Percentiles rank a stretch among this genome's conserved stretches.
Conservation (phyloP, 2,329 filamentous ascomycete genomes). For the Podosphaera fusca region DNA sequence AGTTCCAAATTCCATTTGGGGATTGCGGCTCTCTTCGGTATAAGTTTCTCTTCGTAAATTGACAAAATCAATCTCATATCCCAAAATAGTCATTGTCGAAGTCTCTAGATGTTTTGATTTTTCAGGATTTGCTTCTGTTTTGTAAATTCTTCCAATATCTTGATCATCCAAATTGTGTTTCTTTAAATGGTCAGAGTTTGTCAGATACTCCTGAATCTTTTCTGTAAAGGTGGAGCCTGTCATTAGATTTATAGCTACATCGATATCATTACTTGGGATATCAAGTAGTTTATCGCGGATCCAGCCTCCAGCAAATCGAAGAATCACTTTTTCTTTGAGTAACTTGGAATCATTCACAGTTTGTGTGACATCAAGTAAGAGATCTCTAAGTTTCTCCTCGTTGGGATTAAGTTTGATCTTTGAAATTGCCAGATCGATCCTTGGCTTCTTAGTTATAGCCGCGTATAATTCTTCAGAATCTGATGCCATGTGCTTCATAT, state of each 20-base stretch:
- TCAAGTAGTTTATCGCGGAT: slow-evolving; percentile 65
- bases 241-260: slow-evolving; percentile 69
- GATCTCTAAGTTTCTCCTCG: slow-evolving; percentile 48
- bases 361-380: slow-evolving; percentile 62
- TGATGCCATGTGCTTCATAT: not conserved
- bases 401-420: slow-evolving; percentile 37
- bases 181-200: slow-evolving; percentile 30
- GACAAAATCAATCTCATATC: slow-evolving; percentile 78
- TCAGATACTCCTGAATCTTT: slow-evolving; percentile 44
- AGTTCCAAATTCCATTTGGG: slow-evolving; percentile 81
- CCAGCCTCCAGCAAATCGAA: slow-evolving; percentile 73
- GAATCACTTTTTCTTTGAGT: slow-evolving; percentile 30
- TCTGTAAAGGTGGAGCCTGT: slow-evolving; percentile 57
- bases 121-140: slow-evolving; percentile 77
- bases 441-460: slow-evolving; percentile 5
- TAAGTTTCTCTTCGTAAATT: slow-evolving; percentile 88
- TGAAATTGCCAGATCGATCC: slow-evolving; percentile 8
- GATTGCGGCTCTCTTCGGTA: slow-evolving; percentile 68
- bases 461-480: slow-evolving; percentile 5
- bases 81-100: slow-evolving; percentile 64
- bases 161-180: slow-evolving; percentile 34
- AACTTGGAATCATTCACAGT: slow-evolving; percentile 33
- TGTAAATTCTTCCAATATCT: slow-evolving; percentile 57
- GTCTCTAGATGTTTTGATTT: slow-evolving; percentile 95
- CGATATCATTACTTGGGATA: slow-evolving; percentile 54